Conservation (phyloP, 202 grass and related monocot genomes). For the Musa balbisiana region DNA sequence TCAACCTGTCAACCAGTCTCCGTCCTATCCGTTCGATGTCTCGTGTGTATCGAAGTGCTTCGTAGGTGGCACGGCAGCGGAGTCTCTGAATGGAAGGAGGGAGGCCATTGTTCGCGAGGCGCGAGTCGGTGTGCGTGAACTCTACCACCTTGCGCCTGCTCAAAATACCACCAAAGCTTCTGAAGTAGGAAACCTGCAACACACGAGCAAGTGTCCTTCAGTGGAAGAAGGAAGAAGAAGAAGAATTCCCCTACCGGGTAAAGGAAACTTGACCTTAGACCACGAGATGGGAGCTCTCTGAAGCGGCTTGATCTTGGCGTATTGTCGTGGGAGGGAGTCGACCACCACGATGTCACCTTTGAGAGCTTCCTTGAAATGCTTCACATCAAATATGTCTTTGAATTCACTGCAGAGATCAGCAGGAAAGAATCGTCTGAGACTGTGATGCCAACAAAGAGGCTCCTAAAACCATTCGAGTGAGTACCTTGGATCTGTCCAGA, state of each 20-base stretch:
- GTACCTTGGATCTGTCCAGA: constrained; percentile 73
- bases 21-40: constrained; percentile 49
- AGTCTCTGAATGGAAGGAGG: constrained; percentile 52
- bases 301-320: constrained; percentile 35
- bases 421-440: not conserved
- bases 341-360: constrained; percentile 56
- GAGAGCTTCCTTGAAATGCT: constrained; percentile 50
- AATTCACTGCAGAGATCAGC: constrained; percentile 45
- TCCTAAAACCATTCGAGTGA: not conserved
- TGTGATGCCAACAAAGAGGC: not conserved
- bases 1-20: constrained; percentile 42
- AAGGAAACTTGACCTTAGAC: constrained; percentile 37
- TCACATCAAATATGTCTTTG: constrained; percentile 63
- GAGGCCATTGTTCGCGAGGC: constrained; percentile 63
- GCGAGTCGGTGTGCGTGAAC: constrained; percentile 59
- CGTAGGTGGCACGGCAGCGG: constrained; percentile 65
- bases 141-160: constrained; percentile 45
- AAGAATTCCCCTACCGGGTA: no score
- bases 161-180: constrained; percentile 30
- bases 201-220: not conserved
- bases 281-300: constrained; percentile 57
- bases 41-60: constrained; percentile 44
- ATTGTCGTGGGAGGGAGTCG: constrained; percentile 47
- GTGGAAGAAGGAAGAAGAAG: no score
- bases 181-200: constrained; percentile 59